Evolutionary conservation across 441 rosid genomes (phyloP).

Genomic region (Syzygium malaccense): DNA sequence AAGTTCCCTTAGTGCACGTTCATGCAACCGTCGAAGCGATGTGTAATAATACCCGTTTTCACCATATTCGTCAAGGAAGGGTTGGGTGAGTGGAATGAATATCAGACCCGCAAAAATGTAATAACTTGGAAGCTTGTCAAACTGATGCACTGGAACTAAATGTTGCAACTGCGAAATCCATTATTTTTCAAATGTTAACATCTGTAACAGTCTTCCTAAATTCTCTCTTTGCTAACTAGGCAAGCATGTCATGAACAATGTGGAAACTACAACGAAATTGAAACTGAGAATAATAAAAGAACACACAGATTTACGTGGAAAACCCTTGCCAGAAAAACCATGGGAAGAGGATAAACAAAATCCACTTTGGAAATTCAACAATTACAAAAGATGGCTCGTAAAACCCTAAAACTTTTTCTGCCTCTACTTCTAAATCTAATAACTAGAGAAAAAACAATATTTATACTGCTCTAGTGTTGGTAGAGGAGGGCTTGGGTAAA

Average conservation of each 20-base stretch:
- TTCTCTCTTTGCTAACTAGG: neutral
- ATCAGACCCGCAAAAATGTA: conserved; percentile 82
- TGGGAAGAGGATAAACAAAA: no score
- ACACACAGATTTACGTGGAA: no score
- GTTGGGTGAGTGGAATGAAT: conserved; percentile 73
- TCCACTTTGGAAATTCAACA: no score
- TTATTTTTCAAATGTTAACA: neutral
- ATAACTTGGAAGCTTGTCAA: conserved; percentile 75
- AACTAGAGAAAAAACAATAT: no score
- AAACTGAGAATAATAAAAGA: no score
- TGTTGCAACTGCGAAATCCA: conserved; percentile 58
- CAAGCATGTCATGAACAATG: neutral
- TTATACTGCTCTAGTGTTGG: no score
- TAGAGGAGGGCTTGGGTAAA: no score
- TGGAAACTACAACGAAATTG: no score
- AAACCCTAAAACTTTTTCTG: no score
- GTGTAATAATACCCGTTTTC: conserved; percentile 77
- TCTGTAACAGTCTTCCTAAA: neutral
- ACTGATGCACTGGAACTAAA: conserved; percentile 78
- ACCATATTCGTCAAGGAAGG: conserved; percentile 80
- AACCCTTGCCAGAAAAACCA: no score
- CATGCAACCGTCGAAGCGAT: conserved; percentile 69
- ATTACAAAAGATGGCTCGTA: no score
- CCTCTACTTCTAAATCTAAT: no score
- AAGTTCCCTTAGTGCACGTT: conserved; percentile 62